These are phyloP conservation scores for Saccharomyces hybrid DNA, from an alignment of 1,139 yeast genomes.

Conservation along the genomic window DNA sequence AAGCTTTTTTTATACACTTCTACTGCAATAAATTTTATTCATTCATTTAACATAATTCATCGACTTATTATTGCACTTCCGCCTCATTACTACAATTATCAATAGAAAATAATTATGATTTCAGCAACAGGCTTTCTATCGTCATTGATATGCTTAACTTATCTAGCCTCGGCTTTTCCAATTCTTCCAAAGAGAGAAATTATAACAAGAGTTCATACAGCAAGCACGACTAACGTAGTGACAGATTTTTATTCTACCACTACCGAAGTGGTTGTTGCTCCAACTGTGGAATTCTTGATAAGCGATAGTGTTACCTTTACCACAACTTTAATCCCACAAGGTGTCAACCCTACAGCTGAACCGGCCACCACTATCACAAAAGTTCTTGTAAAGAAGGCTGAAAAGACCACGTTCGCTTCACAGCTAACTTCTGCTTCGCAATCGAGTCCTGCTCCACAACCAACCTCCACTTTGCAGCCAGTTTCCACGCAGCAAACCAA, in stretches of 20 bases:
- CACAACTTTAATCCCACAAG: conserved; percentile 38
- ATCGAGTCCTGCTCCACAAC: conserved; percentile 14
- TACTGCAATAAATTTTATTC: not conserved
- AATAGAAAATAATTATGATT: not conserved
- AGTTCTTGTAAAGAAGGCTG: conserved; percentile 13
- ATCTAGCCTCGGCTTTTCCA: conserved; percentile 18
- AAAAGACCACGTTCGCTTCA: conserved; percentile 10
- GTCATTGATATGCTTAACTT: conserved; percentile 5
- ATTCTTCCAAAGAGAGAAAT: conserved; percentile 34
- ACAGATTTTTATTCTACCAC: conserved; percentile 50
- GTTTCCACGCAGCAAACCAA: conserved; percentile 5
- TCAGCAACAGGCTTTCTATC: not conserved
- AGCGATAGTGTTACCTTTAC: conserved; percentile 59
- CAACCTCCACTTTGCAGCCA: conserved; percentile 2
- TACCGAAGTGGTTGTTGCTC: conserved; percentile 53
- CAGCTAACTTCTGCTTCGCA: conserved; percentile 6
- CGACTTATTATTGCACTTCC: not conserved
- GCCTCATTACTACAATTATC: not conserved
- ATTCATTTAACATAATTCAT: not conserved
- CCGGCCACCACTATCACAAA: conserved; percentile 32
- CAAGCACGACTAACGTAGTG: conserved; percentile 46
- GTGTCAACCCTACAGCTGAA: conserved; percentile 29
- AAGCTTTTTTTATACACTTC: not conserved
- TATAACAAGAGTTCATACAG: conserved; percentile 58
- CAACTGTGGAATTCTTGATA: conserved; percentile 59